Evolutionary conservation across 2,329 filamentous ascomycete genomes (phyloP), one percentile per base, ranked within the genome.

Genomic region (Colletotrichum viniferum): DNA sequence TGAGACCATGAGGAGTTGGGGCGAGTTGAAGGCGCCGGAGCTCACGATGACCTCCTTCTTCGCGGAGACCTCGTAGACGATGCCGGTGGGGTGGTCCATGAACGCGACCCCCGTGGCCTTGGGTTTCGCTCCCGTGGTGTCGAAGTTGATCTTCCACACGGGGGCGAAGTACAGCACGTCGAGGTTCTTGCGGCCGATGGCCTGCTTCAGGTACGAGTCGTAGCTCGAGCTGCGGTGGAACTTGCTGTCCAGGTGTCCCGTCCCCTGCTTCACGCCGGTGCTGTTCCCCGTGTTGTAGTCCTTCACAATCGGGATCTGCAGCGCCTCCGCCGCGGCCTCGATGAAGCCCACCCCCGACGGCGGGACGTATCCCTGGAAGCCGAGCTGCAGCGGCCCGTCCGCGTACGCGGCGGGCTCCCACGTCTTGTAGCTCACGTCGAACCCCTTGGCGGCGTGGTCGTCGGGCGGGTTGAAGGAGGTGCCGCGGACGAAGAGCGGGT

Each of bases 281-380:
- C 79, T 78, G 28, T 79, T 81, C 13, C 80, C 80, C 24, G 66
- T 77, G 77, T 81, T 81, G 28, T 79, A 69, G 36, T 81, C 80
- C 28, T 79, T 21, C 48, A 81, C 78, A 32, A 81, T 78, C 18
- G 76, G 80, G 9, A 78, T 78, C 62, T 70, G 77, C 18, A 76
- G 67, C 6, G 78, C 78, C 24, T 78, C 78, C 60, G 74, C 71
- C 32, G 77, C 71, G n/a, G 78, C 75, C 30, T 77, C 67, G 38
- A 81, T 79, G 70, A 81, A 83, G 38, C 77, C 81, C 7, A 79
- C 76, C 28, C 79, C 79, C 7, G 81, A 80, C 14, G 78, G 77
- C n/a, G 80, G 80, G 32, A 83, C 81, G 71, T 80, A 81, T 7
- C 80, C 79, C 63, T 81, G 78, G 65, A 67, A 79, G 30, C 76